Percentiles rank a stretch among this genome's conserved stretches.
These are phyloP conservation scores for Coriolopsis trogii DNA, from an alignment of 1,284 basidiomycete genomes.

Conservation along the genomic window DNA sequence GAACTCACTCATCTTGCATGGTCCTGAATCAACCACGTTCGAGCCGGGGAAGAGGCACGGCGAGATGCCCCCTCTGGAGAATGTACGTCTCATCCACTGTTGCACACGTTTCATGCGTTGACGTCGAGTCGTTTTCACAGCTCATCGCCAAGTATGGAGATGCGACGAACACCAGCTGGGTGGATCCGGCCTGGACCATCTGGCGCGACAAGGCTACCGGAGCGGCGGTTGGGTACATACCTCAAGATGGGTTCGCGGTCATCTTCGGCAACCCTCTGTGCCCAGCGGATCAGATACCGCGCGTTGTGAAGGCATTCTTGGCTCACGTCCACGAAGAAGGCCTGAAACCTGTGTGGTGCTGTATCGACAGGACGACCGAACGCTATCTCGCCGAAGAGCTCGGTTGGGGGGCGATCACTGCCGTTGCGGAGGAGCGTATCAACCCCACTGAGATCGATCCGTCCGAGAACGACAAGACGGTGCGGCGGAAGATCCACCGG, in stretches of 20 bases:
- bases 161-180: conserved; percentile 57
- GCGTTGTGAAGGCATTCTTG: conserved; percentile 47
- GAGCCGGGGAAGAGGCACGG: conserved; percentile 27
- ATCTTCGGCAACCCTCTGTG: conserved; percentile 55
- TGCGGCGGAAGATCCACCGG: conserved; percentile 49
- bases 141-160: conserved; percentile 59
- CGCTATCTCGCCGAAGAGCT: conserved; percentile 47
- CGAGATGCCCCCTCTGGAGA: conserved; percentile 38
- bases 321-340: conserved; percentile 38
- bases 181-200: conserved; percentile 55
- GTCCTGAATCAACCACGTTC: conserved; percentile 36
- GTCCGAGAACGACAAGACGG: conserved; percentile 44
- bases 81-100: conserved; percentile 27
- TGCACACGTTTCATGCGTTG: neutral
- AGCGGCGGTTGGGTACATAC: conserved; percentile 51
- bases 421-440: conserved; percentile 56
- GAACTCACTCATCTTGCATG: conserved; percentile 33
- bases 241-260: conserved; percentile 41
- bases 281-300: conserved; percentile 42
- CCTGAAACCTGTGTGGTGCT: conserved; percentile 56
- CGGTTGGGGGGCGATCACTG: conserved; percentile 54
- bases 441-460: conserved; percentile 45
- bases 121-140: conserved; percentile 21
- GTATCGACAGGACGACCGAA: conserved; percentile 48
- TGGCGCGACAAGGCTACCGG: conserved; percentile 52